phyloP scores from a whole-genome alignment of 345 rosid species.

The Salix exigua region DNA sequence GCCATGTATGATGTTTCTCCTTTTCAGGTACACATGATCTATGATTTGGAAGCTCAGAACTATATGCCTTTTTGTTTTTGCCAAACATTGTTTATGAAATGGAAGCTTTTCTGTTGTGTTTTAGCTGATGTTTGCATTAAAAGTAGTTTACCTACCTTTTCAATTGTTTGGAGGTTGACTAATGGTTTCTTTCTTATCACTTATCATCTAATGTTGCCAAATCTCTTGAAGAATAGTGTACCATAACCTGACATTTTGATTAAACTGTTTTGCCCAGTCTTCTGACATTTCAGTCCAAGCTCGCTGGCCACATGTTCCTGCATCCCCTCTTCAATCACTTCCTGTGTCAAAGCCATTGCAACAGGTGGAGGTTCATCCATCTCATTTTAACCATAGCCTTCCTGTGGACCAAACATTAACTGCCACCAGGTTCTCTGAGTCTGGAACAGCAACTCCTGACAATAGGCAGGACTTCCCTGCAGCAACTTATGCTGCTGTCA shows the following conservation, averaged over 20 bases:
- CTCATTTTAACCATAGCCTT: slow-evolving; percentile 56
- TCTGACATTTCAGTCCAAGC: slow-evolving; percentile 70
- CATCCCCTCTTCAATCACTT: slow-evolving; percentile 48
- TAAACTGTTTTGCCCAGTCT: slow-evolving; percentile 44
- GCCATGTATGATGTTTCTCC: slow-evolving; percentile 93
- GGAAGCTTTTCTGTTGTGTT: not conserved
- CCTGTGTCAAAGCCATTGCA: slow-evolving; percentile 57
- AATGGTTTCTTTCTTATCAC: not conserved
- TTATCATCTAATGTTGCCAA: not conserved
- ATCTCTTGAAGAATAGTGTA: not conserved
- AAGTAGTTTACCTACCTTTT: not conserved
- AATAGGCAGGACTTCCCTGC: slow-evolving; percentile 27
- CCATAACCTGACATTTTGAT: slow-evolving; percentile 6
- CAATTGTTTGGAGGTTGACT: not conserved
- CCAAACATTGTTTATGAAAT: not conserved
- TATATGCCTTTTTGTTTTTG: not conserved
- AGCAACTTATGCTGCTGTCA: slow-evolving; percentile 36
- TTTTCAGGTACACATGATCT: slow-evolving; percentile 63
- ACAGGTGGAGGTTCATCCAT: slow-evolving; percentile 47
- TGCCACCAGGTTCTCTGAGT: slow-evolving; percentile 47
- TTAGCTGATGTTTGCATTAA: not conserved
- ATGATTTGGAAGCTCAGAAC: not conserved
- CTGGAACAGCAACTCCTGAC: slow-evolving; percentile 42
- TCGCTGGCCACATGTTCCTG: slow-evolving; percentile 76
- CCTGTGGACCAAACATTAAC: slow-evolving; percentile 44